phyloP scores from a whole-genome alignment of 306 rosid species.

The Lathyrus aphaca region DNA sequence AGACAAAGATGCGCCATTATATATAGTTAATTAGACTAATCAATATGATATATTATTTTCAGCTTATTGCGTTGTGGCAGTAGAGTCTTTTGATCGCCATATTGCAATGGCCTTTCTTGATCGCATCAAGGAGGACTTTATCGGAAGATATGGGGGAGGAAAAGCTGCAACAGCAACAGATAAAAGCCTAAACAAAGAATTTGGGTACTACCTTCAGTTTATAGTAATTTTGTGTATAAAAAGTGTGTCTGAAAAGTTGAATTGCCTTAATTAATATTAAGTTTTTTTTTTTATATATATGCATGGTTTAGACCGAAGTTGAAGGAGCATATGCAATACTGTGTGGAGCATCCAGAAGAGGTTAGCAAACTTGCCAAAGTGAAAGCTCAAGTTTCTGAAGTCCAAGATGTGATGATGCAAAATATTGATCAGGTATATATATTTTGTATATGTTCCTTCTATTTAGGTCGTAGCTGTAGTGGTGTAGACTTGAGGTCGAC shows the following conservation, averaged over 20 bases:
- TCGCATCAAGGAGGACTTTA: conserved; percentile 74
- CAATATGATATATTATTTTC: conserved; percentile 30
- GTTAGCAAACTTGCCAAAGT: conserved; percentile 72
- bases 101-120: conserved; percentile 79
- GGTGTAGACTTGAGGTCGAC: no score
- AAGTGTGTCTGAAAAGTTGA: not conserved
- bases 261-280: conserved; percentile 9
- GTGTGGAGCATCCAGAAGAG: conserved; percentile 83
- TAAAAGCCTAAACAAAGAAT: conserved; percentile 71
- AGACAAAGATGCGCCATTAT: no score
- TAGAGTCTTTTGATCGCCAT: conserved; percentile 67
- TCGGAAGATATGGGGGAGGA: conserved; percentile 60
- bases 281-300: conserved; percentile 23
- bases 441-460: no score
- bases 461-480: no score
- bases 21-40: not conserved
- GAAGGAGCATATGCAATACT: conserved; percentile 47
- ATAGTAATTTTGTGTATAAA: not conserved
- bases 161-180: conserved; percentile 49
- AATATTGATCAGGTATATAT: conserved; percentile 76
- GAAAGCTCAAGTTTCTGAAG: conserved; percentile 88
- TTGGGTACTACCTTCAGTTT: conserved; percentile 53
- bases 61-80: conserved; percentile 88
- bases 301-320: conserved; percentile 60
- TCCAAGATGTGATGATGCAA: conserved; percentile 81